Percentiles rank a stretch among this genome's conserved stretches.
Evolutionary conservation across 1,284 basidiomycete genomes (phyloP).

Genomic region (Cutaneotrichosporon sp.): DNA sequence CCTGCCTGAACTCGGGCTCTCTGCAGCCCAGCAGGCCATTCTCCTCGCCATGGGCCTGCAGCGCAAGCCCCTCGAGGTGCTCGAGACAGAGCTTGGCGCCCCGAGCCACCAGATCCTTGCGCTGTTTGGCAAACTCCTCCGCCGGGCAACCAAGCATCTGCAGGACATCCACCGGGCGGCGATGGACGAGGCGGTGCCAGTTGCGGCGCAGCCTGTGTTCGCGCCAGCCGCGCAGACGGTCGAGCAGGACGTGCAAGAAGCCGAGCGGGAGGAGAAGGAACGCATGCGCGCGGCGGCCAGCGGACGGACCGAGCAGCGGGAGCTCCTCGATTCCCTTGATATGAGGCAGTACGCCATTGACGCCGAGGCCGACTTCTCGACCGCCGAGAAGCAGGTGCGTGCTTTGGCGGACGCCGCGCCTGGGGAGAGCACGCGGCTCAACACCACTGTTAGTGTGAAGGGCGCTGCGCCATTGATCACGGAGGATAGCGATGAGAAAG

Average conservation of each 20-base stretch:
- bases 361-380: constrained; percentile 65
- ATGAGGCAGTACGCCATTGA: constrained; percentile 79
- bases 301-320: constrained; percentile 56
- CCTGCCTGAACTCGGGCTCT: constrained; percentile 61
- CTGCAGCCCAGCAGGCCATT: constrained; percentile 82
- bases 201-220: constrained; percentile 17
- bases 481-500: constrained; percentile 55
- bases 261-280: constrained; percentile 42
- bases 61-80: constrained; percentile 81
- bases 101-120: constrained; percentile 68
- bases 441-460: constrained; percentile 73
- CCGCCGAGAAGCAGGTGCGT: constrained; percentile 66
- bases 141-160: constrained; percentile 75
- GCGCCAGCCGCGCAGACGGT: constrained; percentile 47
- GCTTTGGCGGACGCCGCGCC: constrained; percentile 49
- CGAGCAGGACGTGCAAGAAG: constrained; percentile 58
- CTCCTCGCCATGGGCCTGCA: constrained; percentile 86
- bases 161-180: constrained; percentile 75
- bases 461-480: constrained; percentile 52
- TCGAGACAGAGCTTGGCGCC: constrained; percentile 81
- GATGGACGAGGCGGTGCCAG: constrained; percentile 59
- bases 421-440: constrained; percentile 50
- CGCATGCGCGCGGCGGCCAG: constrained; percentile 21
- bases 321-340: constrained; percentile 79
- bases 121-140: constrained; percentile 83